phyloP scores from a whole-genome alignment of 2,329 filamentous ascomycete genomes.

The Verticillium isaacii region DNA sequence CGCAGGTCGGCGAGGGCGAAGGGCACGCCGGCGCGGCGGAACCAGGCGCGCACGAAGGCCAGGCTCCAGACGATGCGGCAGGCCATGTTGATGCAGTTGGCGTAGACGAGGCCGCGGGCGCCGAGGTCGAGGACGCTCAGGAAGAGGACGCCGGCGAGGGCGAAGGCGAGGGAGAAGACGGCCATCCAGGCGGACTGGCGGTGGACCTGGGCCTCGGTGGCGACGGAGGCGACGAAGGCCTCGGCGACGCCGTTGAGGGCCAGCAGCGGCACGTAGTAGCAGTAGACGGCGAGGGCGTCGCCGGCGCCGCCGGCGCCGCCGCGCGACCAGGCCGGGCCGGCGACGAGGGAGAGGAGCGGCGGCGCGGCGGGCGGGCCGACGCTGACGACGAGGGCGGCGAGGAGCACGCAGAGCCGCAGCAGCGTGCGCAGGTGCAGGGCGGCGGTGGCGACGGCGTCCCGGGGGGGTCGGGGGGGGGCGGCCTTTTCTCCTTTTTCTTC shows the following conservation, averaged over 20 bases:
- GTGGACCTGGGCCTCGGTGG: constrained; percentile 69
- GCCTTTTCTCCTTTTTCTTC: constrained; percentile 10
- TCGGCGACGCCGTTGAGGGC: constrained; percentile 90
- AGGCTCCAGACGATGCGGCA: constrained; percentile 79
- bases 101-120: constrained; percentile 75
- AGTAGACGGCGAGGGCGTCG: constrained; percentile 75
- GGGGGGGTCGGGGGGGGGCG: constrained; percentile 5
- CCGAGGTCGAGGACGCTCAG: constrained; percentile 66
- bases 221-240: constrained; percentile 87
- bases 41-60: constrained; percentile 65
- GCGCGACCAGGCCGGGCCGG: constrained; percentile 70
- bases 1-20: constrained; percentile 37
- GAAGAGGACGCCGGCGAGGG: constrained; percentile 67
- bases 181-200: constrained; percentile 81
- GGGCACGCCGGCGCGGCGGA: constrained; percentile 38
- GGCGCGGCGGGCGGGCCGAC: constrained; percentile 75
- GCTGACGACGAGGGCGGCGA: constrained; percentile 63
- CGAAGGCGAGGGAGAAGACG: constrained; percentile 73
- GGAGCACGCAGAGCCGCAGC: constrained; percentile 67
- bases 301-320: constrained; percentile 63
- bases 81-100: constrained; percentile 86
- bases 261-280: constrained; percentile 88
- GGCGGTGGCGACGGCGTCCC: constrained; percentile 31
- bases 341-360: constrained; percentile 67
- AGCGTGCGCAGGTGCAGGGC: constrained; percentile 55